These are phyloP conservation scores for Nicotiana paniculata DNA, from an alignment of 257 asterid genomes.

Conservation along the genomic window DNA sequence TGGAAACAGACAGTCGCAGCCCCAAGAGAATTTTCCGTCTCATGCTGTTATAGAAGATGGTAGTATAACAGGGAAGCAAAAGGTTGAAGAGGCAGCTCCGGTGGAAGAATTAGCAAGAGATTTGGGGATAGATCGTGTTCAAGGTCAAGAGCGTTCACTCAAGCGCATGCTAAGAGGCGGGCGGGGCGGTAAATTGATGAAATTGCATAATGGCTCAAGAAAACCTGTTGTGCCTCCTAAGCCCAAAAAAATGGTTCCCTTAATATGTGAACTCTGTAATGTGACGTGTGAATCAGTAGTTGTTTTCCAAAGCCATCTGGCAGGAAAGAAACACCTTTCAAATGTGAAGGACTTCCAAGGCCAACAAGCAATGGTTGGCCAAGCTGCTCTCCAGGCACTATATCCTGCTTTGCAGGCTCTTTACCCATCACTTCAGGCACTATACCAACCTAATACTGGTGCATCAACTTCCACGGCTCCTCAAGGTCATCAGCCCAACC, in stretches of 20 bases:
- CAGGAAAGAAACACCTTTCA: conserved; percentile 53
- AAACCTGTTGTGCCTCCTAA: conserved; percentile 28
- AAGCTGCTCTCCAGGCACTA: conserved; percentile 33
- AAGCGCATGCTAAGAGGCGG: conserved; percentile 42
- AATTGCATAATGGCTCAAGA: conserved; percentile 24
- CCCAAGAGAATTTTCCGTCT: conserved; percentile 27
- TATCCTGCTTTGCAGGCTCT: conserved; percentile 36
- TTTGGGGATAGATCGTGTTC: conserved; percentile 4
- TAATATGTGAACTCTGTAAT: conserved; percentile 55
- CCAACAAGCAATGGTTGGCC: conserved; percentile 35
- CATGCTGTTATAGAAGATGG: conserved; percentile 19
- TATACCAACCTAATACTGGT: conserved; percentile 20
- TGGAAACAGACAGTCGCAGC: conserved; percentile 11
- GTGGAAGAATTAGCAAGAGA: conserved; percentile 6
- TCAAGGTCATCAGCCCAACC: conserved; percentile 26
- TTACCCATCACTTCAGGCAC: conserved; percentile 24
- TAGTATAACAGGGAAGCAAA: conserved; percentile 24
- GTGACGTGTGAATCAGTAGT: conserved; percentile 47
- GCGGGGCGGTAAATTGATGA: conserved; percentile 26
- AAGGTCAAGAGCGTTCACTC: conserved; percentile 25
- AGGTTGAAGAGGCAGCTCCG: conserved; percentile 28
- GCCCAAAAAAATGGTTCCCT: conserved; percentile 44
- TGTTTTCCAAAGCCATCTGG: conserved; percentile 54
- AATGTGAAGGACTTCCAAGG: conserved; percentile 48
- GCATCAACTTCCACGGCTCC: conserved; percentile 28